Conservation (phyloP, 2,329 filamentous ascomycete genomes). For the Arthrobotrys iridis region DNA sequence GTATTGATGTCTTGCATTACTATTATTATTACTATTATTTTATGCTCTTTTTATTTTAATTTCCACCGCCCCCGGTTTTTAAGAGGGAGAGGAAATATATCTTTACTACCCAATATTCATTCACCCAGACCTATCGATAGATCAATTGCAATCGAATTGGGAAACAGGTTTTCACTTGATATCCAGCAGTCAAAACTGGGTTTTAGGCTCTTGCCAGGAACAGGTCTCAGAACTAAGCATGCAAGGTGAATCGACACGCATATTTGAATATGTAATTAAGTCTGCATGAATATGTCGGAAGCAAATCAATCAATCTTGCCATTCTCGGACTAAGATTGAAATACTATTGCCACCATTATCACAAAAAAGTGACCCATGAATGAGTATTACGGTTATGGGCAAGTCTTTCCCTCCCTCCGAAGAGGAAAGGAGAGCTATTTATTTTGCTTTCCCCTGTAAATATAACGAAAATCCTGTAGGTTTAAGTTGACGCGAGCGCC, state of each 20-base stretch:
- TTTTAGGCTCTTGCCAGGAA: not conserved
- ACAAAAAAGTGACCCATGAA: conserved; percentile 42
- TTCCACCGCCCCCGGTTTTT: not conserved
- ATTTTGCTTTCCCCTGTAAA: conserved; percentile 44
- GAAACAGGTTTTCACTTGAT: no score
- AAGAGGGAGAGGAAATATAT: not conserved
- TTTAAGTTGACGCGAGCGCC: conserved; percentile 2
- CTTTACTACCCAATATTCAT: not conserved
- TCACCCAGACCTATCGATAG: not conserved
- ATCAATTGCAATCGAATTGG: not conserved
- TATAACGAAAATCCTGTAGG: conserved; percentile 54
- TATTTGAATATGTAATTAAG: not conserved
- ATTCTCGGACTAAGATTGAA: conserved; percentile 34
- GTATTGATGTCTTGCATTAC: not conserved
- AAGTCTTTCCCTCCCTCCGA: not conserved
- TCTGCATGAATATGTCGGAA: conserved; percentile 10
- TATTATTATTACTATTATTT: not conserved
- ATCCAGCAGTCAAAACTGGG: not conserved
- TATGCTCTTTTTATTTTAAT: not conserved
- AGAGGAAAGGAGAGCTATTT: conserved; percentile 7
- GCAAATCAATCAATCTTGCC: conserved; percentile 45
- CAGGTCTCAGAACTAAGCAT: no score
- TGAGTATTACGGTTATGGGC: conserved; percentile 47
- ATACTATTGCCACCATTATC: conserved; percentile 52
- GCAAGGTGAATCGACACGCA: no score